Base-by-base conservation (phyloP, 2,329 filamentous ascomycete genomes). In the Capronia americana region DNA sequence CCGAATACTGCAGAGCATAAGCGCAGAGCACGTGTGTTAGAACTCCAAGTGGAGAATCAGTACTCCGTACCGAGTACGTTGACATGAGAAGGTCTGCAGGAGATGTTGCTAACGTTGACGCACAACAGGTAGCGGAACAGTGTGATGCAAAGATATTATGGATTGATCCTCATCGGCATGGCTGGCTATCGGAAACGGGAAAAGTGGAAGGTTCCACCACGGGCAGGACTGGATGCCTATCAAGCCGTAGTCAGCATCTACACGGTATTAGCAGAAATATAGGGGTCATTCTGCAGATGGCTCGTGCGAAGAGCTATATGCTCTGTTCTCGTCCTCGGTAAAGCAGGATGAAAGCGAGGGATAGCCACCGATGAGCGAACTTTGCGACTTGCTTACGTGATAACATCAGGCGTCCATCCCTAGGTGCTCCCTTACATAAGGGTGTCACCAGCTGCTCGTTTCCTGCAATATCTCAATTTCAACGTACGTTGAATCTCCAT, bases 1-100 rank as follows among this genome's bases (percentile, higher is more conserved):
- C 48, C 20, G 48, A 10, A 51, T 51, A 51, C 48, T 28, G 48
- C 48, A 28, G 10, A 51, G 48, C 48, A 51, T 26, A 51, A 51
- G 20, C 24, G 17, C 48, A 28, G 23, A 4, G 8, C 20, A 51
- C 10, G 23, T 14, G 20, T 32, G 38, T 8, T n/a, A 44, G 17
- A n/a, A n/a, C 38, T 44, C 17, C 38, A 44, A 17, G 5, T n/a
- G 0, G 17, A 41, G 4, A 44, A n/a, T 44, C 38, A 7, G 38
- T 44, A n/a, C 14, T 34, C 32, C 2, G 38, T n/a, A 34, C 32
- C 4, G 30, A 32, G 30, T 32, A 41, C 38, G 4, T 17, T 14
- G 38, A 44, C 38, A 3, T 44, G 7, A n/a, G 2, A 44, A 44
- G 38, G 17, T 17, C 4, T n/a, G 38, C 17, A 44, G 1, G 14